Evolutionary conservation across 1,139 yeast genomes (phyloP), one percentile per base, ranked within the genome.

Genomic region (Hansenula lynferdii): DNA sequence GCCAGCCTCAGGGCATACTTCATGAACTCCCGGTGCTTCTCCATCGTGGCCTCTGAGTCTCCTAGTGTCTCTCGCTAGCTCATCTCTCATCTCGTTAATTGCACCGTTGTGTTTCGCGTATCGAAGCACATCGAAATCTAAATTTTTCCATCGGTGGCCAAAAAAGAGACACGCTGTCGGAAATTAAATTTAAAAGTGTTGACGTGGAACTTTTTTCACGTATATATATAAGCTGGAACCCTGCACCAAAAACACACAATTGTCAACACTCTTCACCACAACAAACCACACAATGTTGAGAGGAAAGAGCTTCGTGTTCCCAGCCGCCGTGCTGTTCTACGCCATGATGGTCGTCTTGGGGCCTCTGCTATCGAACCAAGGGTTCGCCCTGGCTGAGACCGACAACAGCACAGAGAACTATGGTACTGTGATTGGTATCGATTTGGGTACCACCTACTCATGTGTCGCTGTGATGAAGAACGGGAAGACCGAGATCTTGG

Each of bases 401-500:
- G 69, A 69, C 22, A 80, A 67, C 36, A 73, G 71, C 28, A 63
- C 69, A 16, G 84, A 78, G 38, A 72, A 63, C 54, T 83, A 82
- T 51, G 92, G 90, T 53, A 82, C 90, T 7, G 92, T 83, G 32
- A 77, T 77, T 50, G 83, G 83, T 66, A 77, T 77, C 48, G 83
- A 77, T 65, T 76, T 89, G 70, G 97, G 97, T 81, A 90, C 97
- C 62, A 87, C 96, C 51, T 87, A 90, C 84, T 89, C 97, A 48
- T 90, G 97, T 84, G 97, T 90, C 56, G 97, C 97, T 63, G 68
- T 86, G 79, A 75, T 86, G 74, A 74, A 94, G 70, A 77, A 86
- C 74, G 85, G 89, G 75, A 73, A 90, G 66, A 83, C 82, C 55
- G 97, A 89, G 69, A 90, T 90, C 71, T 86, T 90, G 69, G 97